Evolutionary conservation across 169 alveolate genomes (phyloP).

Genomic region (Theileria luwenshuni): DNA sequence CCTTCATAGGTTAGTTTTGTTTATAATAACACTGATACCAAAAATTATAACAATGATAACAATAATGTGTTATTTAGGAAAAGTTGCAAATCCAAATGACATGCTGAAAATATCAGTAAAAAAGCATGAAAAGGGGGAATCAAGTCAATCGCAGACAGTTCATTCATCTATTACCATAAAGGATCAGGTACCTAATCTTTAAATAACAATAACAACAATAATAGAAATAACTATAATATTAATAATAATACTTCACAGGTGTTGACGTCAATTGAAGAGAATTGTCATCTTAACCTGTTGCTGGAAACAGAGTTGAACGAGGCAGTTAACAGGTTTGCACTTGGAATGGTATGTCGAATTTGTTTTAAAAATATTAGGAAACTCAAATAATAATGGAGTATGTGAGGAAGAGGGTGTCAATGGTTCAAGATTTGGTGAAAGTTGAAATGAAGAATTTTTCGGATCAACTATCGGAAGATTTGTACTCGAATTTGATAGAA

Average conservation of each 20-base stretch:
- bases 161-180: no score
- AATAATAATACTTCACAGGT: conserved; percentile 13
- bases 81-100: conserved; percentile 80
- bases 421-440: conserved; percentile 13
- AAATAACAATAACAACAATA: background rate
- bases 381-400: conserved; percentile 35
- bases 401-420: conserved; percentile 26
- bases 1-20: conserved; percentile 45
- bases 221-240: background rate
- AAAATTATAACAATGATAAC: background rate
- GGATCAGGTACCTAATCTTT: no score
- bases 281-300: conserved; percentile 26
- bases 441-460: conserved; percentile 21
- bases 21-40: background rate
- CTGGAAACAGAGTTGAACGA: conserved; percentile 55
- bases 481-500: conserved; percentile 28
- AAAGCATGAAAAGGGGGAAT: conserved; percentile 13
- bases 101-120: conserved; percentile 68
- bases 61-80: conserved; percentile 8
- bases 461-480: conserved; percentile 46
- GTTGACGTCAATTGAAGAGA: conserved; percentile 28
- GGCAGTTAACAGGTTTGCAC: conserved; percentile 53
- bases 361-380: conserved; percentile 14
- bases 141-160: background rate
- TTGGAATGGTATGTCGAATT: conserved; percentile 20